Evolutionary conservation across 1,139 yeast species (phyloP).

Genomic region (Zygoascus meyerae): DNA sequence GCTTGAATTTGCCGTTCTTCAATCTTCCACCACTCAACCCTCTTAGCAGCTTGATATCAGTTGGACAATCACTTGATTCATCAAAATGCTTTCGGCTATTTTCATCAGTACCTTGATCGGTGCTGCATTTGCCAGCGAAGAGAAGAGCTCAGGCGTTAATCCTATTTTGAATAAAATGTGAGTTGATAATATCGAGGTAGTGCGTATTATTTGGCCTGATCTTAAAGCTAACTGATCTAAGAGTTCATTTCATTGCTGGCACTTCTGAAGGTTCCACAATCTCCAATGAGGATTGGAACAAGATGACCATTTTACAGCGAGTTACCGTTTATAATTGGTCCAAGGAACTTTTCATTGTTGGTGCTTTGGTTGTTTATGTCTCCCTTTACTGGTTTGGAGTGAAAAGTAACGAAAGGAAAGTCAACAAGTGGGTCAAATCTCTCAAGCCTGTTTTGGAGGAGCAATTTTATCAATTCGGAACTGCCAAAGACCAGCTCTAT

Average conservation of each 20-base stretch:
- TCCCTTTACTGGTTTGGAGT: constrained; percentile 49
- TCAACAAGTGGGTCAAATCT: constrained; percentile 46
- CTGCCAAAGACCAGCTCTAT: constrained; percentile 31
- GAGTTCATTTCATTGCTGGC: not conserved
- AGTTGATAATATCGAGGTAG: not conserved
- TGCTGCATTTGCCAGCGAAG: no score
- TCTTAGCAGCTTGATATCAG: no score
- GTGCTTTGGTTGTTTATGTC: constrained; percentile 41
- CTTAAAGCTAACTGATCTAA: not conserved
- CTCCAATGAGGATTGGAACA: constrained; percentile 29
- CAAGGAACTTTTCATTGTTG: constrained; percentile 56
- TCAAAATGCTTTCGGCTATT: no score
- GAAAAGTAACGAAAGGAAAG: constrained; percentile 50
- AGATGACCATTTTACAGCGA: constrained; percentile 31
- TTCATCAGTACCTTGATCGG: no score
- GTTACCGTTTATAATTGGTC: constrained; percentile 61
- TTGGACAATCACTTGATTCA: no score
- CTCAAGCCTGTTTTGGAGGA: constrained; percentile 46
- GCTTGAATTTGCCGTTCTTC: no score
- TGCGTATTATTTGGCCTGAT: not conserved
- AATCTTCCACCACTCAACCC: no score
- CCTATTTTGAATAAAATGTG: not conserved
- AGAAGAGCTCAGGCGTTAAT: no score
- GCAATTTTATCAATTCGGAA: constrained; percentile 78
- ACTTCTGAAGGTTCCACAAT: constrained; percentile 9